Conservation (phyloP, 2,329 filamentous ascomycete species). For the Cladosporium sp. region DNA sequence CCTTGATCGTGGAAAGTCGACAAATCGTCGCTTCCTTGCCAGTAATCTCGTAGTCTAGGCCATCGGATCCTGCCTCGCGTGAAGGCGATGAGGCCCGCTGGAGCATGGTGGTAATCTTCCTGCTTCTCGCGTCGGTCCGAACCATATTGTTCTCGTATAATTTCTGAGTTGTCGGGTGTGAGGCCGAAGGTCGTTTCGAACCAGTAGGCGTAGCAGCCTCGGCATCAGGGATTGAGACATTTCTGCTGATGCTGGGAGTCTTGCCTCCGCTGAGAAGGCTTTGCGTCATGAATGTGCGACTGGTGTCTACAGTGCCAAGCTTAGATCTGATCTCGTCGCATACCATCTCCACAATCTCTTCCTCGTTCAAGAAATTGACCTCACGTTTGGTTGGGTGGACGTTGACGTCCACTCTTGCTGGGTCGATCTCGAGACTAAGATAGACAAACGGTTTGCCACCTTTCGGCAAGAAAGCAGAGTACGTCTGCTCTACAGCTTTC, state of each 20-base stretch:
- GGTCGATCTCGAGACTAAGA: conserved; percentile 88
- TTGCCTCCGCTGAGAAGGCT: conserved; percentile 72
- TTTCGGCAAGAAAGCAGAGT: conserved; percentile 84
- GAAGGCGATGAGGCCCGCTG: conserved; percentile 43
- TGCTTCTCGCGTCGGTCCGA: conserved; percentile 80
- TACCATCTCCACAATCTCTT: conserved; percentile 86
- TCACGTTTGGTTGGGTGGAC: conserved; percentile 96
- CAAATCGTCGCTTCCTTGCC: conserved; percentile 70
- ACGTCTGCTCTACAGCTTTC: conserved; percentile 88
- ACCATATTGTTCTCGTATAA: conserved; percentile 85
- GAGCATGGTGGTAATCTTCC: conserved; percentile 93
- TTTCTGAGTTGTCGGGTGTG: conserved; percentile 44
- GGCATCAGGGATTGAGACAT: conserved; percentile 35
- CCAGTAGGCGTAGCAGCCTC: conserved; percentile 34
- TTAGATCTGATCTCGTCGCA: conserved; percentile 76
- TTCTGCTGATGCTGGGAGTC: conserved; percentile 48
- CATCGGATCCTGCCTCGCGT: conserved; percentile 41
- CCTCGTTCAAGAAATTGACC: conserved; percentile 96
- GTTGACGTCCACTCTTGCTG: conserved; percentile 90
- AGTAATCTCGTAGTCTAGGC: conserved; percentile 68
- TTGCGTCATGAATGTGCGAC: conserved; percentile 91
- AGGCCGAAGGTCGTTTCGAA: conserved; percentile 25
- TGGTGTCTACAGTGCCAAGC: conserved; percentile 85
- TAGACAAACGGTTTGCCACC: conserved; percentile 93
- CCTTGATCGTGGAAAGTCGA: conserved; percentile 79